Percentiles rank a stretch among this genome's conserved stretches.
Evolutionary conservation across 306 rosid species (phyloP).

Genomic region (Vigna angularis): DNA sequence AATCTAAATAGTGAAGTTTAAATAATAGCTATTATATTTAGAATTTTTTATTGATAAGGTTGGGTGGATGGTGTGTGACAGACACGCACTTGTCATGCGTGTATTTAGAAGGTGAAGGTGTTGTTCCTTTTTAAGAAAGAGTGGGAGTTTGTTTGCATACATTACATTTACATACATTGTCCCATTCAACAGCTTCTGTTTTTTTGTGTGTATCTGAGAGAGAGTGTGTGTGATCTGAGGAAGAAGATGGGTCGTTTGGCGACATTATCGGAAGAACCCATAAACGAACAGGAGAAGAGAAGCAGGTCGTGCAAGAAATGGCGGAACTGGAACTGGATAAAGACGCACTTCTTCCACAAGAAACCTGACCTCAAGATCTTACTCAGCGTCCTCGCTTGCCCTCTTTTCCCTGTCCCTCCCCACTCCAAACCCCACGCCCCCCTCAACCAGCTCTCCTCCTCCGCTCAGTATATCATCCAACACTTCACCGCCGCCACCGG

Average conservation of each 20-base stretch:
- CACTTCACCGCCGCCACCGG: constrained; percentile 90
- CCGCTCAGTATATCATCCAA: constrained; percentile 79
- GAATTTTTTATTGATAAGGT: neutral
- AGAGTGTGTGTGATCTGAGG: neutral
- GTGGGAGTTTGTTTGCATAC: neutral
- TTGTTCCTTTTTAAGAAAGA: neutral
- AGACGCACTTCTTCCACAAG: constrained; percentile 65
- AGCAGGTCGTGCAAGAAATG: constrained; percentile 48
- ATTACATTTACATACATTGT: neutral
- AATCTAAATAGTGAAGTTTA: too few species aligned
- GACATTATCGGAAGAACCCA: constrained; percentile 80
- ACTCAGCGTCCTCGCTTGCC: constrained; percentile 84
- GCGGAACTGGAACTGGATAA: constrained; percentile 85
- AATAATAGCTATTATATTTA: too few species aligned
- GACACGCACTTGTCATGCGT: neutral
- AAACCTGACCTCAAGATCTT: constrained; percentile 75
- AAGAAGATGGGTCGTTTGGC: constrained; percentile 65
- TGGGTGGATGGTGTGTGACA: neutral
- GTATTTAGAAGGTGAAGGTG: neutral
- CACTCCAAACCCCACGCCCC: constrained; percentile 39
- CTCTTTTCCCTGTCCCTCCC: constrained; percentile 75
- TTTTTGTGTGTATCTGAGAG: neutral
- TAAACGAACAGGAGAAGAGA: constrained; percentile 51
- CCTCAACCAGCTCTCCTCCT: constrained; percentile 61
- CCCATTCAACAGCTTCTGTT: neutral